Percentiles rank a stretch among this genome's conserved stretches.
phyloP scores from a whole-genome alignment of 2,329 filamentous ascomycete species.

The Pestalotiopsis sp. region DNA sequence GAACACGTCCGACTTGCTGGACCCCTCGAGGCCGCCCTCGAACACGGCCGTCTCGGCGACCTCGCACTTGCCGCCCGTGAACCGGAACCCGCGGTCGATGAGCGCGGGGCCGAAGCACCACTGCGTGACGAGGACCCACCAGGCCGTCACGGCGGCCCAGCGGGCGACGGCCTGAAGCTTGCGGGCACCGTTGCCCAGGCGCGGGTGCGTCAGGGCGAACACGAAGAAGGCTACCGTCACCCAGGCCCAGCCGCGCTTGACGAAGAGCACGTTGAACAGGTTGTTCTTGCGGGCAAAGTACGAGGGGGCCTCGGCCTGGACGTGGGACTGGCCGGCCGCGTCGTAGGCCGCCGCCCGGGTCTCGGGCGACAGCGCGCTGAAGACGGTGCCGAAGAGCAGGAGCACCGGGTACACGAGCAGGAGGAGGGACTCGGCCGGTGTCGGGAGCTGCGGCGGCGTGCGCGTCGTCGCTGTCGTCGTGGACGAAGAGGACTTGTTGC shows the following conservation, averaged over 20 bases:
- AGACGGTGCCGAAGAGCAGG: slow-evolving; percentile 80
- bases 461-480: slow-evolving; percentile 31
- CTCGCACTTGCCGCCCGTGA: slow-evolving; percentile 85
- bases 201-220: slow-evolving; percentile 71
- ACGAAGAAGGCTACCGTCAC: slow-evolving; percentile 73
- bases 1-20: slow-evolving; percentile 52
- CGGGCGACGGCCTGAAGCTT: slow-evolving; percentile 64
- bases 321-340: slow-evolving; percentile 63
- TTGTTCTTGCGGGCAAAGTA: slow-evolving; percentile 97
- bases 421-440: slow-evolving; percentile 65
- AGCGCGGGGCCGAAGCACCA: slow-evolving; percentile 94
- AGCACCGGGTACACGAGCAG: slow-evolving; percentile 76
- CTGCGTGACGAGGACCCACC: slow-evolving; percentile 89
- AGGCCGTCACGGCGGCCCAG: slow-evolving; percentile 72
- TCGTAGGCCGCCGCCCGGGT: slow-evolving; percentile 68
- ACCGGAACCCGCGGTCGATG: slow-evolving; percentile 86
- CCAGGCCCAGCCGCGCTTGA: slow-evolving; percentile 96
- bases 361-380: slow-evolving; percentile 75
- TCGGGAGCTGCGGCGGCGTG: slow-evolving; percentile 67
- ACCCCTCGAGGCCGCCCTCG: slow-evolving; percentile 43
- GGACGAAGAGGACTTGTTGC: slow-evolving; percentile 9
- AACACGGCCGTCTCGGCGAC: slow-evolving; percentile 50
- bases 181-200: slow-evolving; percentile 39
- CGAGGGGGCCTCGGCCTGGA: slow-evolving; percentile 62
- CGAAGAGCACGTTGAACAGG: slow-evolving; percentile 88